Evolutionary conservation across 345 rosid genomes (phyloP).

Genomic region (Salix koriyanagi): DNA sequence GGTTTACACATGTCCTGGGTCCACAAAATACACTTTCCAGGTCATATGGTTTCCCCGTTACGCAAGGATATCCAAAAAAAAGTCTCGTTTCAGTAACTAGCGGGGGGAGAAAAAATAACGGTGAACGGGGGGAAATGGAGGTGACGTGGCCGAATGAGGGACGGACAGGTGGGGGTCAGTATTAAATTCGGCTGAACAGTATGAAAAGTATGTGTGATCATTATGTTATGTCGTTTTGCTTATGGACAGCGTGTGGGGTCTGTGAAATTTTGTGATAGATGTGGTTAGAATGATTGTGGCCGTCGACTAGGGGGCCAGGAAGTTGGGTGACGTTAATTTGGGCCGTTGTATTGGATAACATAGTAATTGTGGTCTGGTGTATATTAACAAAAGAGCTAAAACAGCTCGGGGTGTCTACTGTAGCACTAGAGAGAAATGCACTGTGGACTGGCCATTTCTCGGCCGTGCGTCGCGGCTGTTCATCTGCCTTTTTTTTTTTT

Average conservation of each 20-base stretch:
- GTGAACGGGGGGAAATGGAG: background rate
- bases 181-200: background rate
- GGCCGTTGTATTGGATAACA: slow-evolving; percentile 14
- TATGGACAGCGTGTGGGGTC: background rate
- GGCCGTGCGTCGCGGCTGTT: no score
- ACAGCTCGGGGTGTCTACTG: no score
- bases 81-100: background rate
- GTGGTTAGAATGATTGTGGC: background rate
- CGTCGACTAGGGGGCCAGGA: background rate
- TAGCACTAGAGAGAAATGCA: no score
- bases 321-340: background rate
- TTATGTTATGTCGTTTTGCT: slow-evolving; percentile 13
- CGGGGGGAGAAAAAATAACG: background rate
- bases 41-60: no score
- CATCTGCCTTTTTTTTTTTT: no score
- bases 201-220: slow-evolving; percentile 2
- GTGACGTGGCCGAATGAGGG: background rate
- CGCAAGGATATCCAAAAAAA: no score
- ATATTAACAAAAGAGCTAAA: no score
- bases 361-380: slow-evolving; percentile 1
- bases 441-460: no score
- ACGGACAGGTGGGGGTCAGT: background rate
- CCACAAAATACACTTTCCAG: no score
- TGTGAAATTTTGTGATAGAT: background rate
- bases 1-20: no score